These are phyloP conservation scores for Fusarium chaquense DNA, from an alignment of 2,329 filamentous ascomycete genomes.

Conservation along the genomic window DNA sequence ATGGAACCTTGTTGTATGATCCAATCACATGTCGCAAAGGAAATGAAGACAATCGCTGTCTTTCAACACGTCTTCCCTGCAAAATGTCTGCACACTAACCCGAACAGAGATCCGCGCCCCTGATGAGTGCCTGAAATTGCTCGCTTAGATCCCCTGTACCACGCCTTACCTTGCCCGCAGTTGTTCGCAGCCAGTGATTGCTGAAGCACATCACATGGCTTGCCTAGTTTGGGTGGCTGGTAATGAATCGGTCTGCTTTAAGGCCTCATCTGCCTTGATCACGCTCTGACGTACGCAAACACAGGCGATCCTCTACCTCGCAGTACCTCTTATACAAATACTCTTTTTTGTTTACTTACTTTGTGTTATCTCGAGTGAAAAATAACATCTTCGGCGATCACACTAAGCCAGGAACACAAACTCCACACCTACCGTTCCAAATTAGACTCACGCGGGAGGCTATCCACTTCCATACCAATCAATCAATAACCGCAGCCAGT, in stretches of 20 bases:
- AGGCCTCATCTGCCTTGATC: conserved; percentile 27
- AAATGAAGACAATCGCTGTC: conserved; percentile 29
- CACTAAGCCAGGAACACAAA: conserved; percentile 38
- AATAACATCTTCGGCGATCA: conserved; percentile 11
- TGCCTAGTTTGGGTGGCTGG: conserved; percentile 18
- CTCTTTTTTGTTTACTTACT: conserved; percentile 18
- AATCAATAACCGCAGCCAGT: conserved; percentile 20
- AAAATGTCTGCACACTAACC: conserved; percentile 19
- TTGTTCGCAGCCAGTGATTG: conserved; percentile 19
- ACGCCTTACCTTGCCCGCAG: conserved; percentile 17
- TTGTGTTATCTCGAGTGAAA: neutral
- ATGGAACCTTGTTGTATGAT: conserved; percentile 14
- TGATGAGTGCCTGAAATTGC: conserved; percentile 18
- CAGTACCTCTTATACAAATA: neutral
- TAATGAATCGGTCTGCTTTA: conserved; percentile 14
- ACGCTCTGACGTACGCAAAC: neutral
- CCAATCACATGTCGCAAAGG: conserved; percentile 33
- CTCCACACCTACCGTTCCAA: conserved; percentile 32
- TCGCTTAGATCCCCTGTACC: conserved; percentile 35
- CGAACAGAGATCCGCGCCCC: conserved; percentile 14
- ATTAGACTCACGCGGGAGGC: conserved; percentile 30
- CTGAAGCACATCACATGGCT: conserved; percentile 34
- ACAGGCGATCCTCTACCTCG: neutral
- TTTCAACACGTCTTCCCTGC: conserved; percentile 42
- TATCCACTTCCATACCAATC: conserved; percentile 31